Percentiles rank a stretch among this genome's conserved stretches.
These are phyloP conservation scores for Cylindrodendrum hubeiense DNA, from an alignment of 2,329 filamentous ascomycete genomes.

Conservation along the genomic window DNA sequence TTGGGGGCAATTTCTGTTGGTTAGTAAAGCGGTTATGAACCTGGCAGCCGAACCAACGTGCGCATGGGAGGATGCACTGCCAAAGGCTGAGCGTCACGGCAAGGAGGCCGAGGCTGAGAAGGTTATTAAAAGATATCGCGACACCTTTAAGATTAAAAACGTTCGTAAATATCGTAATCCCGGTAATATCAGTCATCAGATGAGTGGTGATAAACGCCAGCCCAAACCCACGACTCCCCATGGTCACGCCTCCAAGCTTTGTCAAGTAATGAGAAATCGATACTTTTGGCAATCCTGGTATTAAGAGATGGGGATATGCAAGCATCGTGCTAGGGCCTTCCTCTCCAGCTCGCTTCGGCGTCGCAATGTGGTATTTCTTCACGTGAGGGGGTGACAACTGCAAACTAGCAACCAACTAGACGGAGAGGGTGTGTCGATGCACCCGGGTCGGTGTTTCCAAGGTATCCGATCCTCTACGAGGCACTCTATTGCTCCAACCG, in stretches of 20 bases:
- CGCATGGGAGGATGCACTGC: constrained; percentile 1
- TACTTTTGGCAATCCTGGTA: background rate
- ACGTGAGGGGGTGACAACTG: too few species aligned
- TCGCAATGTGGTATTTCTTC: too few species aligned
- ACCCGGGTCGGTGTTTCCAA: constrained; percentile 1
- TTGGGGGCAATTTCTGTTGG: constrained; percentile 1
- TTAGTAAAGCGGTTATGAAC: background rate
- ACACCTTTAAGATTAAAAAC: constrained; percentile 5
- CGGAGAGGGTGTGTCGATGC: constrained; percentile 13
- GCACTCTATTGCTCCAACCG: background rate
- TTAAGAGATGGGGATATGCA: background rate
- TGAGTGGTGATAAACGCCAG: background rate
- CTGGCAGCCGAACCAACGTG: background rate
- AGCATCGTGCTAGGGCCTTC: too few species aligned
- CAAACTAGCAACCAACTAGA: constrained; percentile 11
- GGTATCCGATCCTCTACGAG: constrained; percentile 1
- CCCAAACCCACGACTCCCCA: background rate
- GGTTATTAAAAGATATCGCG: background rate
- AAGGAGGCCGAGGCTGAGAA: constrained; percentile 10
- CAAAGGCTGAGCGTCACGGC: background rate
- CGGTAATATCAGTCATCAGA: too few species aligned
- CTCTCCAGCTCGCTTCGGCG: too few species aligned
- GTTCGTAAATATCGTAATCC: constrained; percentile 1
- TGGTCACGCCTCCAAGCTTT: constrained; percentile 10
- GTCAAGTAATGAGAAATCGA: constrained; percentile 12